Percentiles rank a stretch among this genome's conserved stretches.
These are phyloP conservation scores for Talaromyces liani DNA, from an alignment of 495 filamentous ascomycete species.

Conservation along the genomic window DNA sequence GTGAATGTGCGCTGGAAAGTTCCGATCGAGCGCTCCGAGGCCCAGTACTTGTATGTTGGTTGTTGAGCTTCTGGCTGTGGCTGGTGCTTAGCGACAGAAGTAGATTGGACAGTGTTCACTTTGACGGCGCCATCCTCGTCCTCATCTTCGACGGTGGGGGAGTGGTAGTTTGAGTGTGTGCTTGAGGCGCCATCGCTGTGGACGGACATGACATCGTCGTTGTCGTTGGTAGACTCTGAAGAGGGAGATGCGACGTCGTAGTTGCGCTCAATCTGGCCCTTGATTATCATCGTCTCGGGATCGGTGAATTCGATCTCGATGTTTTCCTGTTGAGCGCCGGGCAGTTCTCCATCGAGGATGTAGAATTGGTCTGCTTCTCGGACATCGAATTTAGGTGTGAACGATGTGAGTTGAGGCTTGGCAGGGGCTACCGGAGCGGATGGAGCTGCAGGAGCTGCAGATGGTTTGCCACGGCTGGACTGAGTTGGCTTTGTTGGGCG, in stretches of 20 bases:
- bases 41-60: constrained; percentile 61
- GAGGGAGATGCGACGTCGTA: constrained; percentile 29
- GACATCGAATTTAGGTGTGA: constrained; percentile 75
- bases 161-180: constrained; percentile 13
- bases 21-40: constrained; percentile 71
- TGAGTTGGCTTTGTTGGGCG: neutral
- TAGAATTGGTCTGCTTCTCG: constrained; percentile 60
- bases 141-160: constrained; percentile 61
- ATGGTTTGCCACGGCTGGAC: constrained; percentile 16
- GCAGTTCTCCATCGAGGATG: constrained; percentile 81
- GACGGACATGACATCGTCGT: neutral
- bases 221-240: constrained; percentile 10
- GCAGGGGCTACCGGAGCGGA: constrained; percentile 12
- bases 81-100: constrained; percentile 18
- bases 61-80: constrained; percentile 17
- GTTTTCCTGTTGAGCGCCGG: constrained; percentile 71
- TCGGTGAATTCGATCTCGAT: constrained; percentile 82
- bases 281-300: constrained; percentile 63
- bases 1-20: constrained; percentile 72
- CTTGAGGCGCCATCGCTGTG: constrained; percentile 15
- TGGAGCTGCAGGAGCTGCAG: constrained; percentile 14
- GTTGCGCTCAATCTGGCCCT: constrained; percentile 56
- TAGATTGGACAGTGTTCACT: constrained; percentile 8
- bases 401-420: constrained; percentile 24
- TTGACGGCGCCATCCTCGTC: constrained; percentile 24